phyloP scores from a whole-genome alignment of 306 rosid species.

The Trifolium pratense region DNA sequence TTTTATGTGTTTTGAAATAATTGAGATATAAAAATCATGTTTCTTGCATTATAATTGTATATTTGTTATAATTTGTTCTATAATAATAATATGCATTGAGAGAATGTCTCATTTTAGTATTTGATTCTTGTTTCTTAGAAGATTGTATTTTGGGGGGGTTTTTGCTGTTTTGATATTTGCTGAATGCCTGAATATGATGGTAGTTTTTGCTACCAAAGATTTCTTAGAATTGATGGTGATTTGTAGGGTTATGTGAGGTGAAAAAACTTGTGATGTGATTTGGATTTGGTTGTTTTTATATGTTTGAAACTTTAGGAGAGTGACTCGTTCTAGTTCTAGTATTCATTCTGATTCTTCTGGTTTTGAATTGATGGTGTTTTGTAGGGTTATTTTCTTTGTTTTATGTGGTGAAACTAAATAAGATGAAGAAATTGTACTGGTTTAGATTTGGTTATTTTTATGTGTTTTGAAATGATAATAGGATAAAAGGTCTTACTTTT shows the following conservation, averaged over 20 bases:
- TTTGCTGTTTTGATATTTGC: slow-evolving; percentile 55
- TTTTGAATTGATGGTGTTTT: background rate
- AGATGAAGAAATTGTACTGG: background rate
- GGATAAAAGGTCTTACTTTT: too few species aligned
- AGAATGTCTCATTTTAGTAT: too few species aligned
- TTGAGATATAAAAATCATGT: background rate
- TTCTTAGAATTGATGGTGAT: background rate
- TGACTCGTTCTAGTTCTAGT: background rate
- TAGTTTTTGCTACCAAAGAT: too few species aligned
- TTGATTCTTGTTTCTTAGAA: too few species aligned
- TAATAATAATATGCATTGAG: background rate
- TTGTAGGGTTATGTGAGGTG: background rate
- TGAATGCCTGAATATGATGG: slow-evolving; percentile 52
- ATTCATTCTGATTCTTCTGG: background rate
- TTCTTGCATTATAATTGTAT: slow-evolving; percentile 11
- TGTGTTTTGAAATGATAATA: slow-evolving; percentile 18
- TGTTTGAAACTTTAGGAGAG: background rate
- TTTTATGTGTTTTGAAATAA: slow-evolving; percentile 22
- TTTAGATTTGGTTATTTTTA: background rate
- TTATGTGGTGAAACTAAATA: background rate
- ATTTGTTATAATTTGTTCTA: background rate
- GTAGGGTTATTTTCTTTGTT: background rate
- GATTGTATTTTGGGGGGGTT: too few species aligned
- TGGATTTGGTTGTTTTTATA: background rate
- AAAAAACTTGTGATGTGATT: background rate